These are phyloP conservation scores for Amanita pseudoporphyria DNA, from an alignment of 768 basidiomycete species.

Conservation along the genomic window DNA sequence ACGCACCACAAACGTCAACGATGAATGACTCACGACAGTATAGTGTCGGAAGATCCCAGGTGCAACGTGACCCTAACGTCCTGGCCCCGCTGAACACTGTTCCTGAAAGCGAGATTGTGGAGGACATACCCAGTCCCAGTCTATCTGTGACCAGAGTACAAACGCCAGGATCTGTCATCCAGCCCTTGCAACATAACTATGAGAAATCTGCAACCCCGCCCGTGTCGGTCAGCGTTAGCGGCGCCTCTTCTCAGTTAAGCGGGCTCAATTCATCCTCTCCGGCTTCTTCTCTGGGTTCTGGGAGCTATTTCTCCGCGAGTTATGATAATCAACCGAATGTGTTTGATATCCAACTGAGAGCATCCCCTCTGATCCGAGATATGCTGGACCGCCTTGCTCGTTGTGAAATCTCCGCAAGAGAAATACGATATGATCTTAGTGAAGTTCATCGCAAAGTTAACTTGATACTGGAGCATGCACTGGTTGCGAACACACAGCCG, in stretches of 20 bases:
- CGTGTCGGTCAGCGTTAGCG: slow-evolving; percentile 24
- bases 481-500: slow-evolving; percentile 39
- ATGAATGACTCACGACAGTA: slow-evolving; percentile 35
- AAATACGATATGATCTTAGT: slow-evolving; percentile 64
- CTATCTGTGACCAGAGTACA: slow-evolving; percentile 11
- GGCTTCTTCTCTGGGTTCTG: slow-evolving; percentile 70
- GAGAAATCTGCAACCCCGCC: slow-evolving; percentile 38
- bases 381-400: slow-evolving; percentile 65
- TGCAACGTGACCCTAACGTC: slow-evolving; percentile 38
- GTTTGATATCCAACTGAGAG: slow-evolving; percentile 68
- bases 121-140: slow-evolving; percentile 25
- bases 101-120: slow-evolving; percentile 40
- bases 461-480: slow-evolving; percentile 59
- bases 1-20: slow-evolving; percentile 37
- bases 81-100: slow-evolving; percentile 42
- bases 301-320: slow-evolving; percentile 47
- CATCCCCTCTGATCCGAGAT: slow-evolving; percentile 68
- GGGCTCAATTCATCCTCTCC: slow-evolving; percentile 61
- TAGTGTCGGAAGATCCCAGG: slow-evolving; percentile 25
- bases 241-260: slow-evolving; percentile 32
- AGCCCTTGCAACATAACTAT: slow-evolving; percentile 27
- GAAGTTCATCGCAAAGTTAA: slow-evolving; percentile 75
- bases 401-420: slow-evolving; percentile 58
- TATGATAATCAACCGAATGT: slow-evolving; percentile 34
- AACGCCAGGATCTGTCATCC: slow-evolving; percentile 24